Evolutionary conservation across 2,329 filamentous ascomycete species (phyloP), one percentile per base, ranked within the genome.

Genomic region (Sarocladium brachiariae): DNA sequence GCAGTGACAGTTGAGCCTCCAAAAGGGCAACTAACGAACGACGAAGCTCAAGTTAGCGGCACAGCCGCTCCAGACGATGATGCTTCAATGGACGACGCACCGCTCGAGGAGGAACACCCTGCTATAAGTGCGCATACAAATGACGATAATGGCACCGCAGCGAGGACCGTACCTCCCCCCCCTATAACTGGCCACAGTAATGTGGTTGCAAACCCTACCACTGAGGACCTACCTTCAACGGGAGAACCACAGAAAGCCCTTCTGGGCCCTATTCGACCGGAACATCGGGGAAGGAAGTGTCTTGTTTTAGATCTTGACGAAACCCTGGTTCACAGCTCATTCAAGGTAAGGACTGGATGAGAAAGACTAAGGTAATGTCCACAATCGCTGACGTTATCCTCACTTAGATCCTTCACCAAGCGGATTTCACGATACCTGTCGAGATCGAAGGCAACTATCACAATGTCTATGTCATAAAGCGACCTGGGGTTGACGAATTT

Each of bases 401-500:
- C 27, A 5, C 8, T 3, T 63, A 97, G 91, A 93, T 97, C 58
- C 78, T 99, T 41, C 91, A 97, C 63, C 92, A 97, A 75, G 93
- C 93, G 52, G 93, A 99, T 69, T 97, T 99, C 65, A 99, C 93
- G 5, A 97, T 99, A 64, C 93, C 93, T 0, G 93, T 99, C 25
- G 93, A 99, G 64, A 99, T 99, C 56, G 93, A 99, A 73, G 93
- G 93, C 51, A 95, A 96, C 68, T 97, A 95, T 65, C 93, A 99
- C 71, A 99, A 99, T 63, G 95, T 99, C 50, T 99, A 99, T 65
- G 93, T 99, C 57, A 99, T 99, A 68, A 99, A 99, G 73, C 83
- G 93, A 61, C 93, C 93, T n/a, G 93, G 93, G 50, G 93, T 99
- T 18, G 93, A 99, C 65, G 86, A 95, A 57, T 99, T 99, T 70